Evolutionary conservation across 805 yeast genomes (phyloP).

Genomic region (Candida alai): DNA sequence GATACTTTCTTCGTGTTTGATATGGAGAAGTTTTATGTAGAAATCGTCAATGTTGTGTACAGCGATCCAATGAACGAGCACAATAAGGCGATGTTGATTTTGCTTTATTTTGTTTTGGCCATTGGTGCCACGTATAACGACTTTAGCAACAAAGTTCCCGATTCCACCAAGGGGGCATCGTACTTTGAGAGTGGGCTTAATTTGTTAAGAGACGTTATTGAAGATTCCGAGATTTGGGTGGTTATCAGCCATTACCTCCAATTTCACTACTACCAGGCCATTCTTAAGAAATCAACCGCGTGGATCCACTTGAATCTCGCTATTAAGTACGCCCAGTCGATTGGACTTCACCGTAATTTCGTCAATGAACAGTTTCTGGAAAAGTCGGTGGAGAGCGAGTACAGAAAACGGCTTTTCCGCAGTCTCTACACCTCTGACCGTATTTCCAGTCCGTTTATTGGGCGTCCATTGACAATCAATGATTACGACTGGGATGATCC

Average conservation of each 20-base stretch:
- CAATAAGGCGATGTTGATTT: conserved; percentile 20
- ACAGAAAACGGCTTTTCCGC: conserved; percentile 10
- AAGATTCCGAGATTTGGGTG: conserved; percentile 40
- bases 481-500: conserved; percentile 39
- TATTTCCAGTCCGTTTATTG: conserved; percentile 30
- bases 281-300: conserved; percentile 38
- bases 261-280: conserved; percentile 37
- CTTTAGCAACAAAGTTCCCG: conserved; percentile 17
- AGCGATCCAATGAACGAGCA: conserved; percentile 19
- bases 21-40: conserved; percentile 24
- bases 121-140: conserved; percentile 35
- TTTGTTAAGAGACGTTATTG: conserved; percentile 26
- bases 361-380: conserved; percentile 27
- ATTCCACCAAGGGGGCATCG: conserved; percentile 22
- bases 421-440: conserved; percentile 31
- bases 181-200: conserved; percentile 34
- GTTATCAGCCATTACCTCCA: conserved; percentile 38
- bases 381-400: conserved; percentile 8
- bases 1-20: conserved; percentile 38
- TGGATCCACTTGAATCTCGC: conserved; percentile 43
- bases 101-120: conserved; percentile 38
- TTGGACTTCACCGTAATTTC: conserved; percentile 37
- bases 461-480: conserved; percentile 33
- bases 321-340: conserved; percentile 39
- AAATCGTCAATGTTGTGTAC: conserved; percentile 28